Evolutionary conservation across 352 stramenopile species (phyloP), one percentile per base, ranked within the genome.

Genomic region (Phytophthora brassicae): DNA sequence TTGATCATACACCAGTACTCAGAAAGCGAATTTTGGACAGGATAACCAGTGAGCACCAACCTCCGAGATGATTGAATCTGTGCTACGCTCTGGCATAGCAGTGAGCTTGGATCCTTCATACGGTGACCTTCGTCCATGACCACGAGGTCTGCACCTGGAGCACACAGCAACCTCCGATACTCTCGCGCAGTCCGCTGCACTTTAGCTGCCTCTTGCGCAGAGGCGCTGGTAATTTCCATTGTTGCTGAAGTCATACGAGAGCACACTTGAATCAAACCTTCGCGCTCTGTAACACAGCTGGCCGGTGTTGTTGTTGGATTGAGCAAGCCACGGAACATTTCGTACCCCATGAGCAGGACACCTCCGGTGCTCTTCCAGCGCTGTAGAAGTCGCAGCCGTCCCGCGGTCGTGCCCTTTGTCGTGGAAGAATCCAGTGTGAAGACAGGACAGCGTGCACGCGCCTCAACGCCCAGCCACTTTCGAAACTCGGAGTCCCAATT

Each of bases 401-500:
- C 70, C 17, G 48, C 61, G 43, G 66, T 76, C 20, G 67, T 88
- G 24, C 76, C 67, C 44, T 90, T 92, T 36, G 72, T 81, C 11
- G 70, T 81, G 14, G 64, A 71, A 17, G 82, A 62, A 57, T 95
- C 86, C 41, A 96, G 68, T 38, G 77, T 65, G 19, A 88, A 70
- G 19, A 94, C 60, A 22, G 74, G 79, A 28, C 83, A 91, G 29
- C 68, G 70, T 44, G 60, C 66, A n/a, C 78, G 64, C 26, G 81
- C 77, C 36, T 90, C 78, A 2, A 50, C 22, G 24, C 67, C 83
- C 26, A 99, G 70, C 97, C 96, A 99, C 68, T 99, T 99, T 22
- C 96, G 80, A 64, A 99, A 98, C 79, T 99, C 97, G 56, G 91
- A 88, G 60, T 97, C 84, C 96, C 97, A 99, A 70, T 99, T 99